Percentiles rank a stretch among this genome's conserved stretches.
Evolutionary conservation across 768 basidiomycete species (phyloP).

Genomic region (Daedaleopsis sinensis): DNA sequence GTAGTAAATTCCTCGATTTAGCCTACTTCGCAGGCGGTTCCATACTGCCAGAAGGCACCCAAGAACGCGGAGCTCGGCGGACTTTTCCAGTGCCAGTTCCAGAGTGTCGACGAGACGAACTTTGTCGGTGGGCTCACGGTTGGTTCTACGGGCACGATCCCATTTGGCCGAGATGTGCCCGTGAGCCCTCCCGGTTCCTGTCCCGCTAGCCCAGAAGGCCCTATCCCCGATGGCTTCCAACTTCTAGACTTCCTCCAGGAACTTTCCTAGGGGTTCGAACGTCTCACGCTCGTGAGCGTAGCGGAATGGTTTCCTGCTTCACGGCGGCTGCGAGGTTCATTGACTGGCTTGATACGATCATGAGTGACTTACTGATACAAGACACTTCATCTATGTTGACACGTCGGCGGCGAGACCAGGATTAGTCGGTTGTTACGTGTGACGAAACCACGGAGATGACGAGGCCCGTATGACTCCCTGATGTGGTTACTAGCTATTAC

Average conservation of each 20-base stretch:
- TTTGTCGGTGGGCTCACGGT: slow-evolving; percentile 49
- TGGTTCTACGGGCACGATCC: slow-evolving; percentile 54
- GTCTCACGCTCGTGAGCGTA: not conserved
- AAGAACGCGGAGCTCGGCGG: slow-evolving; percentile 58
- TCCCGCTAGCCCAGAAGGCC: slow-evolving; percentile 48
- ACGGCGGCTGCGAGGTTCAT: not conserved
- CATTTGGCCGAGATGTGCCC: slow-evolving; percentile 45
- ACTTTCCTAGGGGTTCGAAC: not conserved
- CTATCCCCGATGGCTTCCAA: slow-evolving; percentile 54
- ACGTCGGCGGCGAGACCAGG: too few species aligned
- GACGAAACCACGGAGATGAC: too few species aligned
- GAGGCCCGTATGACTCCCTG: too few species aligned
- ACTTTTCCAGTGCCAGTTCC: slow-evolving; percentile 62
- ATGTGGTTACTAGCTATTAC: too few species aligned
- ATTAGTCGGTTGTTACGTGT: too few species aligned
- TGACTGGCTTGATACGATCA: too few species aligned
- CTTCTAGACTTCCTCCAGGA: slow-evolving; percentile 25
- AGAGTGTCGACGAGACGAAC: slow-evolving; percentile 43
- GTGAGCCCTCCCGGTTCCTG: slow-evolving; percentile 56
- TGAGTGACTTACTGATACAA: too few species aligned
- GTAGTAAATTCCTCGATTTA: not conserved
- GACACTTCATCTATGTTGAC: too few species aligned
- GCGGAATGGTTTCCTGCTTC: not conserved
- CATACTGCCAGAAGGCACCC: slow-evolving; percentile 54
- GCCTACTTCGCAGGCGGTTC: slow-evolving; percentile 37